Evolutionary conservation across 164 flowering plant species (phyloP), one percentile per base, ranked within the genome.

Genomic region (Taxillus chinensis): DNA sequence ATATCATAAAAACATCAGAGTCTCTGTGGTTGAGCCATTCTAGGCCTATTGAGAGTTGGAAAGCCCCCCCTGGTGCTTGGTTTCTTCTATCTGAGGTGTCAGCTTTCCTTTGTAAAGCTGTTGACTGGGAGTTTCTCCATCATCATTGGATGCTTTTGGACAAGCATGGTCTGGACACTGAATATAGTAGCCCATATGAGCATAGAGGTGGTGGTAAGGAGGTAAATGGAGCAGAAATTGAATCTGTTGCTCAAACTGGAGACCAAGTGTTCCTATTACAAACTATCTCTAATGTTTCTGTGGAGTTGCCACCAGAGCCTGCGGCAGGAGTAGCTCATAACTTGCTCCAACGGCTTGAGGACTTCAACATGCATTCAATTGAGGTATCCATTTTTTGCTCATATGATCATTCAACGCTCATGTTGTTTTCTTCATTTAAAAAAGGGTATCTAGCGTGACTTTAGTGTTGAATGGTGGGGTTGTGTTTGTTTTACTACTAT

Each of bases 21-120:
- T 73, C 84, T 65, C 63, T 80, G 39, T 91, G 99, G 99, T 61
- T 83, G 65, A 75, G 64, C 64, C 74, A 73, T 45, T 80, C 84
- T 15, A 64, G 67, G 86, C 80, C 90, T 6, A 82, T 87, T 55
- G 85, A 89, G 59, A 84, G 86, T 71, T 95, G 99, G 99, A 85
- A 86, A 55, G 99, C 99, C 48, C 99, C 97, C 60, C 76, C 83
- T 53, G 99, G 99, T 70, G 83, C 96, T 59, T 95, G 97, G 97
- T 71, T 90, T 73, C 89, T 95, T 70, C 83, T 95, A 51, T 84
- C 97, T 40, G 96, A 89, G 78, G 90, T 95, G 37, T 91, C 99
- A 37, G 71, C 74, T 12, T 95, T 80, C 70, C 81, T 95, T 68
- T 72, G 90, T 55, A 83, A 85, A 71, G 70, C 85, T 8, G 84